Evolutionary conservation across 371 early-diverging fungal genomes (phyloP), one percentile per base, ranked within the genome.

Genomic region (Blakeslea trispora): DNA sequence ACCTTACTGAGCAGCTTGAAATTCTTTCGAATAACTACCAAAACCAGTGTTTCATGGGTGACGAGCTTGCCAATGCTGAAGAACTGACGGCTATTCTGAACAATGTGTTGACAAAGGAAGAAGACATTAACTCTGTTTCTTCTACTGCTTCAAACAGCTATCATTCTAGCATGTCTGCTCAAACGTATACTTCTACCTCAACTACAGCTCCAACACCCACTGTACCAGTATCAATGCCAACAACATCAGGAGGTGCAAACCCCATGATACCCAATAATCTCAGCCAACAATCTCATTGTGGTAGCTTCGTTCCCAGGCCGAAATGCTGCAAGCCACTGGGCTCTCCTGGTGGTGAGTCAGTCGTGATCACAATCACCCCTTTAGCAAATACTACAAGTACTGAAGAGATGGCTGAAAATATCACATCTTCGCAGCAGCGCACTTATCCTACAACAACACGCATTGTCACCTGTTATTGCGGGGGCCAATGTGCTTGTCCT

Each of bases 341-440:
- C 22, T 17, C 50, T 18, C 24, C 44, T 1, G 54, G 34, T 18
- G 69, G 65, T 9, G 78, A 77, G 59, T 77, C 78, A 1, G 74
- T 77, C 3, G 69, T 74, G 24, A 71, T 77, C 21, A 77, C 75
- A 19, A 77, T 77, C 24, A 73, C 78, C 3, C 78, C 78, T 17
- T 54, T 76, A 8, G 9, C 37, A 37, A 39, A 48, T 23, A 45
- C 61, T 3, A 17, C 47, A 3, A 45, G 45, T 5, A 57, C 47
- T 13, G 45, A 39, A 18, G 46, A 31, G 13, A 15, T 41, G 28
- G 13, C n/a, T 41, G 45, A 46, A 17, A 28, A 46, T 7, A 17
- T 9, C 21, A 51, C 24, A 4, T 32, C 41, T 19, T 23, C 15
- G 14, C 49, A 50, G 19, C 49, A 53, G 41, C 21, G 42, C 13